A percentile compares a stretch with the other conserved stretches of the same genome.
Evolutionary conservation across 768 basidiomycete genomes (phyloP).

Genomic region (Phylloporus rhodoxanthus): DNA sequence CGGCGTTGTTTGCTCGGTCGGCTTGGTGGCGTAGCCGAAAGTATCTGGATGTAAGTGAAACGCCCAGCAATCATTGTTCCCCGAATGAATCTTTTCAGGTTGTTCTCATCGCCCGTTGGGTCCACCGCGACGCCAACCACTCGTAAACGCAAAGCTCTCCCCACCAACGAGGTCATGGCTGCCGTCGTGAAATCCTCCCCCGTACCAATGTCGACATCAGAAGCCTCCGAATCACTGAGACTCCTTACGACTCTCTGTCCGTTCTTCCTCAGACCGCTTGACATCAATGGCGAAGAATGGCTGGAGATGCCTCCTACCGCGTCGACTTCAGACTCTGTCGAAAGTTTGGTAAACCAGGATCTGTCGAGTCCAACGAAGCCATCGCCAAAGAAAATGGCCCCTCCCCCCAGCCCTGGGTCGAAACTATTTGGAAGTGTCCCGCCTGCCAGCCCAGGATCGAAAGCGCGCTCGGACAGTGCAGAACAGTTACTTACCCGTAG

Average conservation of each 20-base stretch:
- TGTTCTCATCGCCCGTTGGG: slow-evolving; percentile 63
- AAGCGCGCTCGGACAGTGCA: slow-evolving; percentile 52
- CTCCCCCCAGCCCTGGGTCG: slow-evolving; percentile 39
- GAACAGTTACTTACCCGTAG: slow-evolving; percentile 61
- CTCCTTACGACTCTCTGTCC: slow-evolving; percentile 68
- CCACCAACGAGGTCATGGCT: slow-evolving; percentile 55
- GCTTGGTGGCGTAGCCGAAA: slow-evolving; percentile 76
- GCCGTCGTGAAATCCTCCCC: slow-evolving; percentile 77
- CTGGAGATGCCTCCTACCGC: slow-evolving; percentile 41
- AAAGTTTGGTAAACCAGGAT: slow-evolving; percentile 6
- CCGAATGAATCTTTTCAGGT: slow-evolving; percentile 30
- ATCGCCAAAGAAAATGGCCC: slow-evolving; percentile 13
- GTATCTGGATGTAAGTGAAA: slow-evolving; percentile 71
- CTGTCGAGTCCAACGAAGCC: slow-evolving; percentile 37
- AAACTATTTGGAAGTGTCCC: slow-evolving; percentile 16
- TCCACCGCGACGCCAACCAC: slow-evolving; percentile 47
- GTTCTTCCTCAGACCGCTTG: slow-evolving; percentile 67
- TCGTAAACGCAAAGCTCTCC: slow-evolving; percentile 69
- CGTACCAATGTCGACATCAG: slow-evolving; percentile 70
- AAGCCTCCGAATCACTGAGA: slow-evolving; percentile 68
- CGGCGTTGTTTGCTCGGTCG: slow-evolving; percentile 73
- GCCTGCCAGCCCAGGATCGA: slow-evolving; percentile 47
- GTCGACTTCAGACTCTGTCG: slow-evolving; percentile 13
- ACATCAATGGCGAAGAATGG: slow-evolving; percentile 53
- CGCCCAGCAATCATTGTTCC: not conserved